Conservation (phyloP, 257 asterid genomes). For the Salvia miltiorrhiza region DNA sequence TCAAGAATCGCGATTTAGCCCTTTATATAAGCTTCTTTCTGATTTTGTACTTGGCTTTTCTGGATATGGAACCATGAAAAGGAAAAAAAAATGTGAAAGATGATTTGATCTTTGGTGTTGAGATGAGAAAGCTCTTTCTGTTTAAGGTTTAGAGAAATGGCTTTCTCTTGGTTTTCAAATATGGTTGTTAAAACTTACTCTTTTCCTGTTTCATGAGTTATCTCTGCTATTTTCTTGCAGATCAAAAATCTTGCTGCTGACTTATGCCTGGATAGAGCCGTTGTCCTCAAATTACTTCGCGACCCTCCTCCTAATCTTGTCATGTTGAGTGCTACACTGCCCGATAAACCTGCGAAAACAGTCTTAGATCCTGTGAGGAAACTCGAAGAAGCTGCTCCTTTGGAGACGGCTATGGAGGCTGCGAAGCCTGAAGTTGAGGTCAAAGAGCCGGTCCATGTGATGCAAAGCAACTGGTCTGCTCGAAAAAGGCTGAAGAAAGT, state of each 20-base stretch:
- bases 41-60: background rate
- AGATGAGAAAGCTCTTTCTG: background rate
- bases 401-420: conserved; percentile 28
- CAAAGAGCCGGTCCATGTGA: conserved; percentile 72
- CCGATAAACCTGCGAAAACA: conserved; percentile 62
- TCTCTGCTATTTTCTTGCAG: conserved; percentile 46
- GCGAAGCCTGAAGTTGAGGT: conserved; percentile 35
- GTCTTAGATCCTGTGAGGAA: conserved; percentile 38
- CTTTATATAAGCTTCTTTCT: background rate
- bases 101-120: background rate
- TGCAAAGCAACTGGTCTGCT: conserved; percentile 78
- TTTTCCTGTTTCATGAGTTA: background rate
- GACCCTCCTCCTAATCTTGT: conserved; percentile 87
- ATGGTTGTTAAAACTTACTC: too few relatives aligned
- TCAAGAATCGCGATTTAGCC: background rate
- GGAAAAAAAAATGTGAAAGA: background rate
- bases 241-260: conserved; percentile 89
- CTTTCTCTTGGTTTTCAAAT: background rate
- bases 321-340: conserved; percentile 78
- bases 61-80: background rate
- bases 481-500: conserved; percentile 83
- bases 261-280: conserved; percentile 77
- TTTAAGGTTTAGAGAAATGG: background rate
- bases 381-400: conserved; percentile 31
- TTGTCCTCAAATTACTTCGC: conserved; percentile 73